A percentile compares a stretch with the other conserved stretches of the same genome.
Conservation (phyloP, 2,329 filamentous ascomycete genomes). For the Ustilaginoidea virens region DNA sequence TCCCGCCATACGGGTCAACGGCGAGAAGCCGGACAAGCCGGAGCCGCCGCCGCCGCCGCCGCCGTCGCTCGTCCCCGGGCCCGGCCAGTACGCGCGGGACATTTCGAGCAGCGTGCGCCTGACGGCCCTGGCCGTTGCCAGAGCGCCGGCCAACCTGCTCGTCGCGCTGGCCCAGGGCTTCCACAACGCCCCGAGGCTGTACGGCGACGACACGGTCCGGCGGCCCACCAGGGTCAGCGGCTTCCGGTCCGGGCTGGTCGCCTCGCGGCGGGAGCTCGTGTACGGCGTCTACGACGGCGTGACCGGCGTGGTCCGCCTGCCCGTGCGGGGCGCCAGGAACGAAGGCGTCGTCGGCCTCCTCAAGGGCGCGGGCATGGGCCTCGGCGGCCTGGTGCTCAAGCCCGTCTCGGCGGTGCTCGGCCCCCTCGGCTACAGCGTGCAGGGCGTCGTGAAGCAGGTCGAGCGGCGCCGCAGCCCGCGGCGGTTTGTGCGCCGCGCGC, state of each 20-base stretch:
- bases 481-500: slow-evolving; percentile 36
- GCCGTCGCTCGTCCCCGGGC: slow-evolving; percentile 4
- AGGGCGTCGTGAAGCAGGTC: slow-evolving; percentile 46
- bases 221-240: slow-evolving; percentile 48
- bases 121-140: slow-evolving; percentile 33
- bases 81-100: slow-evolving; percentile 27
- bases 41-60: background rate
- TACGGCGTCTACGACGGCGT: slow-evolving; percentile 52
- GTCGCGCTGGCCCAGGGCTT: slow-evolving; percentile 52
- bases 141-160: slow-evolving; percentile 44
- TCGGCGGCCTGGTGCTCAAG: slow-evolving; percentile 50
- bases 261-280: slow-evolving; percentile 43
- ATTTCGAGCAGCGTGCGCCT: slow-evolving; percentile 35
- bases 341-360: slow-evolving; percentile 30
- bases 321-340: slow-evolving; percentile 39
- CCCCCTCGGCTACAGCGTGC: slow-evolving; percentile 45
- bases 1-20: too few species aligned
- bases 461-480: slow-evolving; percentile 36
- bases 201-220: slow-evolving; percentile 55
- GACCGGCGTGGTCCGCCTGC: slow-evolving; percentile 45
- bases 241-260: slow-evolving; percentile 45
- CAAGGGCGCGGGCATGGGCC: slow-evolving; percentile 44
- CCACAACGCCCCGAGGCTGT: slow-evolving; percentile 54
- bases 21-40: background rate
- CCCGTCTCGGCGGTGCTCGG: slow-evolving; percentile 46